Evolutionary conservation across 331 rosid species (phyloP).

Genomic region (Pyrus hybrid): DNA sequence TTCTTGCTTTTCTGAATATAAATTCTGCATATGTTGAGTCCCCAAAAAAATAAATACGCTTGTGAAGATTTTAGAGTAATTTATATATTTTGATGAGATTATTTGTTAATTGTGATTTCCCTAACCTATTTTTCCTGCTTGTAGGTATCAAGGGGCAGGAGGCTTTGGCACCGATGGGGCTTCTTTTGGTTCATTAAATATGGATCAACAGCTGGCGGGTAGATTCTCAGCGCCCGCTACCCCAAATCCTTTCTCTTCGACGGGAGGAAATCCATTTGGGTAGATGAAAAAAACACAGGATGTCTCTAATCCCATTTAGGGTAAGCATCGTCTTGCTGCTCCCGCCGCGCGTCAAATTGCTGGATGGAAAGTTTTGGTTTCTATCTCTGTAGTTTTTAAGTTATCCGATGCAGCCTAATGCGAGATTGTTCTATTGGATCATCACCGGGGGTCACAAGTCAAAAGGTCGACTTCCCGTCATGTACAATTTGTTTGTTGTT

Average conservation of each 20-base stretch:
- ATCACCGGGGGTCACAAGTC: constrained; percentile 20
- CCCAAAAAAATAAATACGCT: background rate
- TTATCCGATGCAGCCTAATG: constrained; percentile 17
- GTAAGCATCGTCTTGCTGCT: constrained; percentile 41
- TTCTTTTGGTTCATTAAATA: constrained; percentile 45
- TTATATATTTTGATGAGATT: background rate
- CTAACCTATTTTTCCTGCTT: background rate
- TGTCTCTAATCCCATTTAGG: constrained; percentile 5
- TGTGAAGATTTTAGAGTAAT: no score
- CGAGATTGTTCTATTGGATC: constrained; percentile 17
- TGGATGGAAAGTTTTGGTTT: no score
- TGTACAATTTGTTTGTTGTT: constrained; percentile 46
- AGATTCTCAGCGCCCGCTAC: constrained; percentile 45
- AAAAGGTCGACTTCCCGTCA: constrained; percentile 21
- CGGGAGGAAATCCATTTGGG: constrained; percentile 89
- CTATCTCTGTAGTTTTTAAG: constrained; percentile 6
- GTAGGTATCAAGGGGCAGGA: constrained; percentile 51
- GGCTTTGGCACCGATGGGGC: constrained; percentile 34
- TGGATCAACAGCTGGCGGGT: constrained; percentile 49
- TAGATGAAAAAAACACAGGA: constrained; percentile 20
- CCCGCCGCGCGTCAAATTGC: constrained; percentile 13
- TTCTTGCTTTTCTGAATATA: background rate
- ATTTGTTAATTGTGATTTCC: background rate
- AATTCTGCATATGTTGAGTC: background rate
- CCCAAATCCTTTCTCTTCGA: constrained; percentile 44